Conservation (phyloP, 768 basidiomycete species). For the Galerina sulciceps region DNA sequence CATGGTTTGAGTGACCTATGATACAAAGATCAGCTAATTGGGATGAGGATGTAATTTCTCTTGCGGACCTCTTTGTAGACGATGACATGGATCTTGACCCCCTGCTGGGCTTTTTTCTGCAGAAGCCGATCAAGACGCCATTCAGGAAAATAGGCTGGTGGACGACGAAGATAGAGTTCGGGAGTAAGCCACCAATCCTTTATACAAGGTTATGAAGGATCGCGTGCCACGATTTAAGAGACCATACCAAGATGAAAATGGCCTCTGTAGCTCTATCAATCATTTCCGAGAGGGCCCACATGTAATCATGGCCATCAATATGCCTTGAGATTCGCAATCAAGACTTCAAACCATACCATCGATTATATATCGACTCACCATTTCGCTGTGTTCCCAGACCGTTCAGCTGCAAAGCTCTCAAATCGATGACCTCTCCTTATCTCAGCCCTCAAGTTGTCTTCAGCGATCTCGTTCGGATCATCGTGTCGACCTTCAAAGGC, state of each 20-base stretch:
- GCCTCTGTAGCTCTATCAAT: constrained; percentile 80
- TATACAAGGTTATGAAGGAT: background rate
- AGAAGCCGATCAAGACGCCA: constrained; percentile 89
- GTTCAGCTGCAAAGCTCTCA: constrained; percentile 77
- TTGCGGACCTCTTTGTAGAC: constrained; percentile 87
- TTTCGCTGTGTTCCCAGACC: constrained; percentile 76
- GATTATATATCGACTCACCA: constrained; percentile 51
- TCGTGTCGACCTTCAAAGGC: constrained; percentile 65
- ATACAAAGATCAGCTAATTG: background rate
- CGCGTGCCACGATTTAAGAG: background rate
- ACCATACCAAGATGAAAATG: constrained; percentile 82
- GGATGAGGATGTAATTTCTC: background rate
- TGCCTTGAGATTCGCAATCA: constrained; percentile 52
- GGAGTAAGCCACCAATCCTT: constrained; percentile 96
- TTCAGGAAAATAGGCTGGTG: constrained; percentile 82
- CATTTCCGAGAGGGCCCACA: constrained; percentile 92
- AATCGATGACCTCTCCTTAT: constrained; percentile 87
- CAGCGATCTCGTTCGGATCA: constrained; percentile 68
- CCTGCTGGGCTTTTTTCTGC: constrained; percentile 87
- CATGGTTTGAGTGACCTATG: constrained; percentile 89
- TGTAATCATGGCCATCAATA: constrained; percentile 95
- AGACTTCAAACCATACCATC: background rate
- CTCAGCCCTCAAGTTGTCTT: constrained; percentile 72
- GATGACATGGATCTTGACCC: constrained; percentile 89
- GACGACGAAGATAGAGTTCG: constrained; percentile 92